A percentile compares a stretch with the other conserved stretches of the same genome.
phyloP scores from a whole-genome alignment of 495 filamentous ascomycete species.

The Neurospora sp. region DNA sequence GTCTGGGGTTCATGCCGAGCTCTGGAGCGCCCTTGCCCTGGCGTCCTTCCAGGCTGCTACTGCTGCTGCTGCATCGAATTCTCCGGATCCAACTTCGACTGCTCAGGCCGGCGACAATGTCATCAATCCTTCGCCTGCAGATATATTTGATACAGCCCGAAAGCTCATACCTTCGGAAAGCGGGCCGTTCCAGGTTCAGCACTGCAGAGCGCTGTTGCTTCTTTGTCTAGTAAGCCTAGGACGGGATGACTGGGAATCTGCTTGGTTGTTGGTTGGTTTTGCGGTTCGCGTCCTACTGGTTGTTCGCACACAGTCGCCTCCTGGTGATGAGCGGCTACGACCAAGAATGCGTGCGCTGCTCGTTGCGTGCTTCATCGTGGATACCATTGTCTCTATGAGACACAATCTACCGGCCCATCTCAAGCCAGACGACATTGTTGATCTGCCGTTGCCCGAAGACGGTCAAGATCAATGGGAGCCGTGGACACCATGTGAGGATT shows the following conservation, averaged over 20 bases:
- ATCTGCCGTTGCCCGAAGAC: slow-evolving; percentile 45
- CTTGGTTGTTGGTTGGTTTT: slow-evolving; percentile 53
- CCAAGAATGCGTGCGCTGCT: slow-evolving; percentile 39
- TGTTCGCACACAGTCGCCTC: slow-evolving; percentile 25
- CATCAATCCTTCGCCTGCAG: slow-evolving; percentile 14
- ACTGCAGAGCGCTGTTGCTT: slow-evolving; percentile 55
- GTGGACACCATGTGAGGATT: slow-evolving; percentile 47
- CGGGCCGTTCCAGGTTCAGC: slow-evolving; percentile 45
- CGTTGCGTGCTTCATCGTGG: slow-evolving; percentile 55
- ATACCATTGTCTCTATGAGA: slow-evolving; percentile 51
- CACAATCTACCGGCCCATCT: slow-evolving; percentile 44
- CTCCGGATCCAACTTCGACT: slow-evolving; percentile 10
- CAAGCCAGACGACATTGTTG: slow-evolving; percentile 33
- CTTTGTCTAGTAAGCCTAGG: slow-evolving; percentile 51
- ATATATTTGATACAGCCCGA: slow-evolving; percentile 50
- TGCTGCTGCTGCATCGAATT: slow-evolving; percentile 6
- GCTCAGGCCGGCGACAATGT: background rate
- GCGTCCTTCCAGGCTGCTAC: slow-evolving; percentile 35
- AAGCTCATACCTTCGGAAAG: slow-evolving; percentile 48
- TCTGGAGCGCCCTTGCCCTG: slow-evolving; percentile 54
- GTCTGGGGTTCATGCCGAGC: slow-evolving; percentile 50
- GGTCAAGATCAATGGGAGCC: slow-evolving; percentile 65
- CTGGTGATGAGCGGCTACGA: slow-evolving; percentile 19
- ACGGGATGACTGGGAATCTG: slow-evolving; percentile 39
- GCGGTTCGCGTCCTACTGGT: slow-evolving; percentile 48